Evolutionary conservation across 2,329 filamentous ascomycete species (phyloP).

Genomic region (Diplodia sapinea): DNA sequence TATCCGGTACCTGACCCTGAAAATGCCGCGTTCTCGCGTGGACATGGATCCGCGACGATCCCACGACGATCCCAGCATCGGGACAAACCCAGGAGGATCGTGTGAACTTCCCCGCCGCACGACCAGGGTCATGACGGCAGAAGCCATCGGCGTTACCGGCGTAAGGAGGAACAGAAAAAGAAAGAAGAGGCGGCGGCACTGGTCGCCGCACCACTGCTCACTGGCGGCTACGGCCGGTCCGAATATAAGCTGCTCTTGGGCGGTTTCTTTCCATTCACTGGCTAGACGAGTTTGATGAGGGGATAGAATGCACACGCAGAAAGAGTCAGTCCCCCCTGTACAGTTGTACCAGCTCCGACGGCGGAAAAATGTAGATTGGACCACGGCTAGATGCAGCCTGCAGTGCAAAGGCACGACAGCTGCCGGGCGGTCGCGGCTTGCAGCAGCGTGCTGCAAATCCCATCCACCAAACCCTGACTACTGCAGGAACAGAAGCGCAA

Average conservation of each 20-base stretch:
- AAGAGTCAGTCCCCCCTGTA: no score
- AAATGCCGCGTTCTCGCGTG: neutral
- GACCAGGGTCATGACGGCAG: neutral
- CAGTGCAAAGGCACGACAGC: neutral
- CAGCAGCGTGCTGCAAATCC: neutral
- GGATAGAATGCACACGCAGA: neutral
- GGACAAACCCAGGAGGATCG: no score
- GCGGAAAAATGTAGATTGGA: neutral
- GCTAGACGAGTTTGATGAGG: conserved; percentile 5
- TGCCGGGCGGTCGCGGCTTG: no score
- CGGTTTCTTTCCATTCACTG: neutral
- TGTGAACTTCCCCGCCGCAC: neutral
- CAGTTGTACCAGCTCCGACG: neutral
- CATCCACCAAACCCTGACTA: neutral
- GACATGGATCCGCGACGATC: neutral
- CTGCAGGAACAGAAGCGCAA: neutral
- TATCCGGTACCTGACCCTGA: neutral
- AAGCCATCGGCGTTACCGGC: neutral
- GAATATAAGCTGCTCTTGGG: neutral
- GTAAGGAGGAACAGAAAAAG: neutral
- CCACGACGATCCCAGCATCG: no score
- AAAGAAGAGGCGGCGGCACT: neutral
- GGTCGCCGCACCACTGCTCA: neutral
- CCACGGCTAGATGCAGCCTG: neutral
- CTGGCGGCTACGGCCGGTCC: conserved; percentile 1